A percentile compares a stretch with the other conserved stretches of the same genome.
Conservation (phyloP, 2,329 filamentous ascomycete species). For the Zymoseptoria brevis region DNA sequence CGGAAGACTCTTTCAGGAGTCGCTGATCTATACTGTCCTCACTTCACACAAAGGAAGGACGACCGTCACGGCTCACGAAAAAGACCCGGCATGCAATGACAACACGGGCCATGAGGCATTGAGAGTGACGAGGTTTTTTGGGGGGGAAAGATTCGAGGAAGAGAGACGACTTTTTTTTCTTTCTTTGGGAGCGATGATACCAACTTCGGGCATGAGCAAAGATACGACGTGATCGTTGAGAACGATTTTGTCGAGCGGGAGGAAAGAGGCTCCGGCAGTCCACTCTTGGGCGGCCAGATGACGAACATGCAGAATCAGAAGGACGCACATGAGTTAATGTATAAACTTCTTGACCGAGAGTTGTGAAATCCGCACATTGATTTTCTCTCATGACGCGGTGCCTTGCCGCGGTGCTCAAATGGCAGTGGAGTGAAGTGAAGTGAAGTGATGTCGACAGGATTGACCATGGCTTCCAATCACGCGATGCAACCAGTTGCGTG, state of each 20-base stretch:
- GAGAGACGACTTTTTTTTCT: not conserved
- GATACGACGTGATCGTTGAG: conserved; percentile 3
- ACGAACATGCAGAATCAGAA: not conserved
- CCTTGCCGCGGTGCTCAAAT: no score
- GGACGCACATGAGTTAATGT: not conserved
- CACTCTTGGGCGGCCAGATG: not conserved
- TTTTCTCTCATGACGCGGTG: no score
- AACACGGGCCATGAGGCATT: not conserved
- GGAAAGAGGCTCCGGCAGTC: not conserved
- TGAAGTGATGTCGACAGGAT: no score
- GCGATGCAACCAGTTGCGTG: not conserved
- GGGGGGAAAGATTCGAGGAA: not conserved
- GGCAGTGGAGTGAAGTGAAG: no score
- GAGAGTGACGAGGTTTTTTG: not conserved
- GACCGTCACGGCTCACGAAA: conserved; percentile 11
- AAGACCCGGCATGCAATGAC: not conserved
- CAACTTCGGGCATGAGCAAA: conserved; percentile 5
- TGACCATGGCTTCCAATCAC: no score
- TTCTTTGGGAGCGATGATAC: conserved; percentile 9
- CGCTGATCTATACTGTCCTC: not conserved
- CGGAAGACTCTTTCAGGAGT: not conserved
- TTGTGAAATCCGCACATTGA: not conserved
- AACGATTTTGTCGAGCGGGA: not conserved
- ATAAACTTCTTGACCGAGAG: not conserved
- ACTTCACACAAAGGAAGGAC: not conserved